Conservation (phyloP, 192 early-diverging fungal genomes). For the Chytriomyces confervae region DNA sequence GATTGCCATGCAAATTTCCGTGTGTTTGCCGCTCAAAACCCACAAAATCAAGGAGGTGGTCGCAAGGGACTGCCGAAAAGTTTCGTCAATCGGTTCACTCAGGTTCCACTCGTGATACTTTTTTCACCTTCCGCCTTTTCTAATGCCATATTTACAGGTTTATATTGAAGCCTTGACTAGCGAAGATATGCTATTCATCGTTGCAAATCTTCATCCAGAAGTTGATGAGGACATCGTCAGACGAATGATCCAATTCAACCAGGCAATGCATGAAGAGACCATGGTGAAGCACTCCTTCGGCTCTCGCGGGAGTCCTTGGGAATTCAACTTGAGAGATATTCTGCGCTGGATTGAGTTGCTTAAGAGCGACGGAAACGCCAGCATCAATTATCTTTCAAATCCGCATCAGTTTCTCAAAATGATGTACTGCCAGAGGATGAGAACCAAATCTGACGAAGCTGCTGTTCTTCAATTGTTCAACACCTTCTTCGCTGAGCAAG, state of each 20-base stretch:
- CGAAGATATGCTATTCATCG: slow-evolving; percentile 83
- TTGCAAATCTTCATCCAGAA: slow-evolving; percentile 54
- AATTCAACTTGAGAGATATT: slow-evolving; percentile 98
- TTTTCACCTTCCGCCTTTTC: slow-evolving; percentile 19
- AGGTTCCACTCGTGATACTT: slow-evolving; percentile 8
- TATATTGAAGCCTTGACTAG: slow-evolving; percentile 83
- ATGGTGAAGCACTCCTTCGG: slow-evolving; percentile 80
- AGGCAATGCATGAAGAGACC: slow-evolving; percentile 81
- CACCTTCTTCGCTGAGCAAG: slow-evolving; percentile 5
- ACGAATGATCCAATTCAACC: slow-evolving; percentile 83
- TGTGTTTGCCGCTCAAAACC: slow-evolving; percentile 98
- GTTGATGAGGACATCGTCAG: slow-evolving; percentile 29
- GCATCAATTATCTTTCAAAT: slow-evolving; percentile 31
- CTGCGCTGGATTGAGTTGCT: slow-evolving; percentile 91
- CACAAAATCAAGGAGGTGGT: slow-evolving; percentile 94
- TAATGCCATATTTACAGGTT: slow-evolving; percentile 61
- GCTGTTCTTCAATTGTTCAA: slow-evolving; percentile 32
- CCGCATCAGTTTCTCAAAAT: slow-evolving; percentile 78
- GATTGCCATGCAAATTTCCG: slow-evolving; percentile 79
- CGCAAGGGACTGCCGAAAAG: slow-evolving; percentile 97
- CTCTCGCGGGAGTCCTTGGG: slow-evolving; percentile 88
- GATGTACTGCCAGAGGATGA: slow-evolving; percentile 90
- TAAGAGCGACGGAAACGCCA: slow-evolving; percentile 50
- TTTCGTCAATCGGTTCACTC: slow-evolving; percentile 95
- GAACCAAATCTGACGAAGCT: slow-evolving; percentile 75